Evolutionary conservation across 495 filamentous ascomycete genomes (phyloP).

Genomic region (Aspergillus bertholletiae): DNA sequence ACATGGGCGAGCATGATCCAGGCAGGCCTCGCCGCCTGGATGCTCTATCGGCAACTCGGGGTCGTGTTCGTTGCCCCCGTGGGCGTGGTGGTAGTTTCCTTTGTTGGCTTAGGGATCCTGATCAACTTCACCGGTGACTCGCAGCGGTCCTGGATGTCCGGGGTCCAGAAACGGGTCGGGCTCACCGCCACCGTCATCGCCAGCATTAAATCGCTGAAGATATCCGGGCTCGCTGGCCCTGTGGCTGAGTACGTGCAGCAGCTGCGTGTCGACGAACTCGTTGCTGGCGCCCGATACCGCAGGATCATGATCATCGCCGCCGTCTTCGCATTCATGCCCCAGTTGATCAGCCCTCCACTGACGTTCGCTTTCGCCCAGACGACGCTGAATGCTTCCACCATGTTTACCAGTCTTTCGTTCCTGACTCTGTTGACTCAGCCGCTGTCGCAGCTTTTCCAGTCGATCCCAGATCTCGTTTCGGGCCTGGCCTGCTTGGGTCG

Average conservation of each 20-base stretch:
- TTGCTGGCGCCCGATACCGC: slow-evolving; percentile 29
- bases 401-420: slow-evolving; percentile 19
- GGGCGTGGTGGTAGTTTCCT: slow-evolving; percentile 20
- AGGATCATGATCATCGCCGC: slow-evolving; percentile 15
- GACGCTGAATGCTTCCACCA: slow-evolving; percentile 5
- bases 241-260: slow-evolving; percentile 34
- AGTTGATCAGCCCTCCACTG: slow-evolving; percentile 7
- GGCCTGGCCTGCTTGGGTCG: slow-evolving; percentile 35
- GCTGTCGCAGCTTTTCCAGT: slow-evolving; percentile 12
- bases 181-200: slow-evolving; percentile 32
- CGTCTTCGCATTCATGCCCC: slow-evolving; percentile 8
- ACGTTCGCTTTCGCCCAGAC: slow-evolving; percentile 12
- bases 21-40: slow-evolving; percentile 44
- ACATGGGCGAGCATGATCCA: slow-evolving; percentile 51
- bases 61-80: slow-evolving; percentile 40
- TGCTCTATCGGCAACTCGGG: slow-evolving; percentile 49
- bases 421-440: slow-evolving; percentile 18
- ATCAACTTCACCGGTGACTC: slow-evolving; percentile 15
- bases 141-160: slow-evolving; percentile 16
- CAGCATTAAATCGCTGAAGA: slow-evolving; percentile 46
- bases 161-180: slow-evolving; percentile 19
- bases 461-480: slow-evolving; percentile 17
- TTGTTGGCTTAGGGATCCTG: slow-evolving; percentile 18
- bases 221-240: slow-evolving; percentile 33
- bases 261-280: slow-evolving; percentile 40